Evolutionary conservation across 2,329 filamentous ascomycete species (phyloP).

Genomic region (Purpureocillium lavendulum): DNA sequence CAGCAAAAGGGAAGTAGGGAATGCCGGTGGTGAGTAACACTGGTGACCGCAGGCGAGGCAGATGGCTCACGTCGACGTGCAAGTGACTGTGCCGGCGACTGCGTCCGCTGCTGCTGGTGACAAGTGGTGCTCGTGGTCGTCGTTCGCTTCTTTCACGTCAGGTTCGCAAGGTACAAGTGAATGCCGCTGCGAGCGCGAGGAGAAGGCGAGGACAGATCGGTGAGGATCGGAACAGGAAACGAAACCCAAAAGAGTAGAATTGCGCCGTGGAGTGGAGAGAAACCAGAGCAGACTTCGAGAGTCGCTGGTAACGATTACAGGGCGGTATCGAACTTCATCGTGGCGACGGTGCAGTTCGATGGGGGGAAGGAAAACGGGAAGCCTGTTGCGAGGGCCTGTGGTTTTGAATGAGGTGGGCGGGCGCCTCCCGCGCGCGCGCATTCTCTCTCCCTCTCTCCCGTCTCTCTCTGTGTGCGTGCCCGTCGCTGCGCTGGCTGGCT

Average conservation of each 20-base stretch:
- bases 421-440: background rate
- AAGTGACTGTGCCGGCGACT: background rate
- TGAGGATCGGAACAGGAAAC: conserved; percentile 1
- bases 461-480: no score
- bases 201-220: background rate
- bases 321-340: conserved; percentile 45
- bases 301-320: conserved; percentile 44
- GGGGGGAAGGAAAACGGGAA: conserved; percentile 24
- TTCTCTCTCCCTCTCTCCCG: no score
- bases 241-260: conserved; percentile 15
- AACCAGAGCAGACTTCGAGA: conserved; percentile 45
- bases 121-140: background rate
- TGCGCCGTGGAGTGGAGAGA: conserved; percentile 30
- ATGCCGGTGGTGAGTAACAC: no score
- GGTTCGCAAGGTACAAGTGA: conserved; percentile 41
- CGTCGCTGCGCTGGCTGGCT: background rate
- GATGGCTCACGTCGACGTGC: background rate
- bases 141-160: background rate
- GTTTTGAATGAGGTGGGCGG: conserved; percentile 23
- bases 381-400: conserved; percentile 4
- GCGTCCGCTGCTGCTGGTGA: background rate
- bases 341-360: conserved; percentile 42
- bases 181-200: conserved; percentile 33
- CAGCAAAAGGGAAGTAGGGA: background rate
- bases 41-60: no score